Percentiles rank a stretch among this genome's conserved stretches.
phyloP scores from a whole-genome alignment of 805 yeast genomes.

The Yarrowia hollandica region DNA sequence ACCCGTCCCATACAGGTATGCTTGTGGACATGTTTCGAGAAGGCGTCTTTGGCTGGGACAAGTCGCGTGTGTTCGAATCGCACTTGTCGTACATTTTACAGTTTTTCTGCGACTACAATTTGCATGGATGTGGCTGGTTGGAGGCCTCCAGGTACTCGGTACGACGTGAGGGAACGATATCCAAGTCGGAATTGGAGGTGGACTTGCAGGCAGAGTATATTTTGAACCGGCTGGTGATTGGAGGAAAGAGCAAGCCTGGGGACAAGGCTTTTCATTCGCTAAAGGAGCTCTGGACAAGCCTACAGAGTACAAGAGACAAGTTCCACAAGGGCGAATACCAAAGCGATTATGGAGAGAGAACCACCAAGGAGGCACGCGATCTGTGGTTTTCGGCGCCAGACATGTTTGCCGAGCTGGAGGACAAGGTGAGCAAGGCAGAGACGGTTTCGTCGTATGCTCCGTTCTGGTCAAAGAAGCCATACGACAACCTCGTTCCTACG shows the following conservation, averaged over 20 bases:
- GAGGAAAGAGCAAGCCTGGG: background rate
- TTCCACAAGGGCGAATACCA: slow-evolving; percentile 3
- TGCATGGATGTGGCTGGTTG: slow-evolving; percentile 84
- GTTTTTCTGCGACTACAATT: slow-evolving; percentile 76
- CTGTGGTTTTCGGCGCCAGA: slow-evolving; percentile 5
- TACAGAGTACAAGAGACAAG: background rate
- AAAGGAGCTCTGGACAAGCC: slow-evolving; percentile 4
- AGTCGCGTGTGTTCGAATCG: slow-evolving; percentile 64
- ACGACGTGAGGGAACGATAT: background rate
- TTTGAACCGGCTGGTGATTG: slow-evolving; percentile 67
- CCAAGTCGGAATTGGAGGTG: slow-evolving; percentile 18
- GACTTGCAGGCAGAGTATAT: slow-evolving; percentile 45
- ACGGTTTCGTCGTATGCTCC: background rate
- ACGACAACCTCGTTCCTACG: slow-evolving; percentile 6
- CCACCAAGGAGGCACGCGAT: background rate
- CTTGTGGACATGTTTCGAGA: slow-evolving; percentile 52
- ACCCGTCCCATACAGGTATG: slow-evolving; percentile 59
- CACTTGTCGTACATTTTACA: slow-evolving; percentile 79
- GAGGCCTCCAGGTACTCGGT: slow-evolving; percentile 38
- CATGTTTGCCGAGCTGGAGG: slow-evolving; percentile 14
- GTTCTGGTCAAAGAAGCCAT: background rate
- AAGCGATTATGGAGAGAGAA: slow-evolving; percentile 4
- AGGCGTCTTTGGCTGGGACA: slow-evolving; percentile 46
- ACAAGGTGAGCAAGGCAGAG: background rate
- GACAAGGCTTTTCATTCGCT: slow-evolving; percentile 6